Conservation (phyloP, 163 green algal genomes). For the Scenedesmus sp. region DNA sequence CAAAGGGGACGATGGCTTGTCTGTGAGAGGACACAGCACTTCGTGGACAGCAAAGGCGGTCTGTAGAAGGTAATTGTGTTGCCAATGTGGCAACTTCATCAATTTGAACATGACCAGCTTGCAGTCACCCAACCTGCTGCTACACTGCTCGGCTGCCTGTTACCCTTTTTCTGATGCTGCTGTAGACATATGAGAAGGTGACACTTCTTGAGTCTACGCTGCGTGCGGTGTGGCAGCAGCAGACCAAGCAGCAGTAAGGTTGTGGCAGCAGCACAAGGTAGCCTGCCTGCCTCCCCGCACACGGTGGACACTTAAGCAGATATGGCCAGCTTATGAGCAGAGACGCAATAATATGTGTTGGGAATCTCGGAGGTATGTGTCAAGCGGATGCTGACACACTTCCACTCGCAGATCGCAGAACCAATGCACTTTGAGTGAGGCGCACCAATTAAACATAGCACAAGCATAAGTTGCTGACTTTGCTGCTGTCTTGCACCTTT, state of each 20-base stretch:
- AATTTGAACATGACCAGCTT: too few species aligned
- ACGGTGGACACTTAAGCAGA: too few species aligned
- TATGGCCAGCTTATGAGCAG: not conserved
- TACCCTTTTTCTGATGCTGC: not conserved
- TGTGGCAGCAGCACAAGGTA: not conserved
- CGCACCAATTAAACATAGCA: too few species aligned
- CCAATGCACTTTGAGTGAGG: not conserved
- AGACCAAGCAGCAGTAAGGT: not conserved
- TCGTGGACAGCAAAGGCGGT: too few species aligned
- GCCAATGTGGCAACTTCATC: too few species aligned
- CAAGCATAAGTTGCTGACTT: not conserved
- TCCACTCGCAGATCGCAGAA: not conserved
- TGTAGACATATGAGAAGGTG: slow-evolving; percentile 32
- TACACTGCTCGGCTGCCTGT: not conserved
- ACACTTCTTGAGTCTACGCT: slow-evolving; percentile 13
- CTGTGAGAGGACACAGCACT: too few species aligned
- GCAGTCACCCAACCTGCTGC: too few species aligned
- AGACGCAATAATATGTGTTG: not conserved
- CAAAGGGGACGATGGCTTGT: too few species aligned
- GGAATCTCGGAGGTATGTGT: not conserved
- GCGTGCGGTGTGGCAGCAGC: not conserved
- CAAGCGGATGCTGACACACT: not conserved
- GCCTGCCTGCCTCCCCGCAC: not conserved
- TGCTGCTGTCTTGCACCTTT: not conserved
- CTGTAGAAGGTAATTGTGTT: too few species aligned